Percentiles rank a stretch among this genome's conserved stretches.
Conservation (phyloP, 352 stramenopile genomes). For the Globisporangium nunn region DNA sequence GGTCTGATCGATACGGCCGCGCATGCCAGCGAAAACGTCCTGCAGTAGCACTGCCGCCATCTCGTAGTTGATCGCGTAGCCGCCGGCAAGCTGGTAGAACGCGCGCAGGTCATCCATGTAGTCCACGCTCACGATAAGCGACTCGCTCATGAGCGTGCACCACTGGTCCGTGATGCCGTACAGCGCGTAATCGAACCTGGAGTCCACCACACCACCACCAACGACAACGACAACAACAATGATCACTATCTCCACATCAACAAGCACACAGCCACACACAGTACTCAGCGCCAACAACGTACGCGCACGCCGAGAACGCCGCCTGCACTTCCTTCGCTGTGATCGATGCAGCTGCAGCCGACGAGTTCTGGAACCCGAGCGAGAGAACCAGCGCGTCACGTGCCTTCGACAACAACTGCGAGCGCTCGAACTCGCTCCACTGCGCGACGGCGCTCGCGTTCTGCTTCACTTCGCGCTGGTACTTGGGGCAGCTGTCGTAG, state of each 20-base stretch:
- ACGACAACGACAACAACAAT: not conserved
- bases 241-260: not conserved
- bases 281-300: conserved; percentile 12
- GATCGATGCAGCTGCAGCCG: conserved; percentile 14
- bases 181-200: conserved; percentile 58
- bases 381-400: conserved; percentile 19
- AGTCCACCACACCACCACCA: not conserved
- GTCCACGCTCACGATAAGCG: conserved; percentile 43
- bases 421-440: conserved; percentile 28
- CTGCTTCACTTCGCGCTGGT: conserved; percentile 43
- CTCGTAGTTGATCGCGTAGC: conserved; percentile 68
- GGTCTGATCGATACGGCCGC: conserved; percentile 26
- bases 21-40: conserved; percentile 45
- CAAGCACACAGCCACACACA: not conserved
- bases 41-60: conserved; percentile 59
- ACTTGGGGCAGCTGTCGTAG: conserved; percentile 58
- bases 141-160: conserved; percentile 45
- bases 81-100: conserved; percentile 56
- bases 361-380: conserved; percentile 28
- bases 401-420: conserved; percentile 24
- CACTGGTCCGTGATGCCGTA: conserved; percentile 43
- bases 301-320: conserved; percentile 60
- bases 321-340: conserved; percentile 32
- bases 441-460: conserved; percentile 41
- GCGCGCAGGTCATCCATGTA: conserved; percentile 60